These are phyloP conservation scores for Pseudogymnoascus sp. DNA, from an alignment of 2,329 filamentous ascomycete species.

Conservation along the genomic window DNA sequence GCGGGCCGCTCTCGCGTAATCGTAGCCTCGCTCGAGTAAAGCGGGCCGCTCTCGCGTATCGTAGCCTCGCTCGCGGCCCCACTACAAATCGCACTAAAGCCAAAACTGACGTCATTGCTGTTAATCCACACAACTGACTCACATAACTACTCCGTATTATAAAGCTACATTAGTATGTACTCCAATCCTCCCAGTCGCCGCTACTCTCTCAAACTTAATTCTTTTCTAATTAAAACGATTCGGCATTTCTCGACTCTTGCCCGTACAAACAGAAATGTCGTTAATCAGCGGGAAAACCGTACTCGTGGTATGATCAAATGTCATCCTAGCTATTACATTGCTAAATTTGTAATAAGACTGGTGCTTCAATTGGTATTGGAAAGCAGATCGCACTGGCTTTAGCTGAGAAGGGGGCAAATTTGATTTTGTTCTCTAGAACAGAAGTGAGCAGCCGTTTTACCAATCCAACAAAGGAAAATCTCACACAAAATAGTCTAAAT, in stretches of 20 bases:
- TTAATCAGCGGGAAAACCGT: neutral
- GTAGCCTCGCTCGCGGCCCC: too few relatives aligned
- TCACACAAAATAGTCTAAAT: neutral
- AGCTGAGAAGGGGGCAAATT: neutral
- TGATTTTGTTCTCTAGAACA: neutral
- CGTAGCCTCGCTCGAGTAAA: too few relatives aligned
- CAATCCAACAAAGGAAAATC: neutral
- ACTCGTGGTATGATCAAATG: neutral
- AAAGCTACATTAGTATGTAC: neutral
- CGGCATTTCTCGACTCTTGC: neutral
- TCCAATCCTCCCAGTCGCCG: neutral
- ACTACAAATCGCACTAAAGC: too few relatives aligned
- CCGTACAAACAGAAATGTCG: neutral
- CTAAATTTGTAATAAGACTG: neutral
- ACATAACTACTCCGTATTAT: neutral
- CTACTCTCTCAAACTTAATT: neutral
- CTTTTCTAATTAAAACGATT: neutral
- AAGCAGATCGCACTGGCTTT: neutral
- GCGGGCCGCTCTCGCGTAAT: too few relatives aligned
- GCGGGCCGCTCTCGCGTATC: too few relatives aligned
- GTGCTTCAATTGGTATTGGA: neutral
- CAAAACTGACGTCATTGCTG: too few relatives aligned
- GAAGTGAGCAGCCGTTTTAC: neutral
- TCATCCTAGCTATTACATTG: neutral
- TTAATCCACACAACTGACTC: too few relatives aligned